Evolutionary conservation across 2,329 filamentous ascomycete genomes (phyloP).

Genomic region (Lachnellula willkommii): DNA sequence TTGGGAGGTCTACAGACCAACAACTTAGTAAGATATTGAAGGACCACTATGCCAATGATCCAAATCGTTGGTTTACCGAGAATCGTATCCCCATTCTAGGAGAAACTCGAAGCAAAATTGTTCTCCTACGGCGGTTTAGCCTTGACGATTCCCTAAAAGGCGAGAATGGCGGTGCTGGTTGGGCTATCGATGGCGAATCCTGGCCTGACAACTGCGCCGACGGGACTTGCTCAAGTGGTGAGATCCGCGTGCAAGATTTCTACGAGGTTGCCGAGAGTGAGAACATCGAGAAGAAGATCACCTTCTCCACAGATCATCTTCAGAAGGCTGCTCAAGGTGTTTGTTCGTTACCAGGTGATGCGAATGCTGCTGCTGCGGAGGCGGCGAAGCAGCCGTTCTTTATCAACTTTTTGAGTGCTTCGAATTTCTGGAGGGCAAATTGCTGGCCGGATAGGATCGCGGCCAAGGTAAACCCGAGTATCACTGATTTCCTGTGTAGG

Average conservation of each 20-base stretch:
- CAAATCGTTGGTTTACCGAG: conserved; percentile 70
- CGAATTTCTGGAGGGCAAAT: conserved; percentile 86
- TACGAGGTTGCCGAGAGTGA: conserved; percentile 76
- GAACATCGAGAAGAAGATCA: conserved; percentile 77
- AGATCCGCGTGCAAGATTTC: conserved; percentile 87
- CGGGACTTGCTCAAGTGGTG: conserved; percentile 61
- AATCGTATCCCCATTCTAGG: conserved; percentile 72
- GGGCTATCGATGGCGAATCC: conserved; percentile 54
- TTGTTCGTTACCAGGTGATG: conserved; percentile 42
- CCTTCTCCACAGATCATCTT: conserved; percentile 67
- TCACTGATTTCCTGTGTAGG: conserved; percentile 57
- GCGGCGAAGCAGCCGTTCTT: conserved; percentile 56
- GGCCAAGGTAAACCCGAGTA: conserved; percentile 75
- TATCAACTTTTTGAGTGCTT: conserved; percentile 84
- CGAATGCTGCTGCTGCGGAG: conserved; percentile 15
- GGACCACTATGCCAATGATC: conserved; percentile 60
- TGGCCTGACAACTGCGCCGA: conserved; percentile 91
- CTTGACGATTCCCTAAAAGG: conserved; percentile 52
- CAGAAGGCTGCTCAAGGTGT: conserved; percentile 58
- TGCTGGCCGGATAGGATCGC: conserved; percentile 96
- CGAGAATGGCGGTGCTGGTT: conserved; percentile 47
- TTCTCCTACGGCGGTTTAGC: conserved; percentile 76
- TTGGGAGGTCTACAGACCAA: conserved; percentile 71
- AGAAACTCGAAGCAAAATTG: conserved; percentile 73
- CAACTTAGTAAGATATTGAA: conserved; percentile 71